Percentiles rank a stretch among this genome's conserved stretches.
phyloP scores from a whole-genome alignment of 202 grass and related monocot species.

The Eragrostis tef region DNA sequence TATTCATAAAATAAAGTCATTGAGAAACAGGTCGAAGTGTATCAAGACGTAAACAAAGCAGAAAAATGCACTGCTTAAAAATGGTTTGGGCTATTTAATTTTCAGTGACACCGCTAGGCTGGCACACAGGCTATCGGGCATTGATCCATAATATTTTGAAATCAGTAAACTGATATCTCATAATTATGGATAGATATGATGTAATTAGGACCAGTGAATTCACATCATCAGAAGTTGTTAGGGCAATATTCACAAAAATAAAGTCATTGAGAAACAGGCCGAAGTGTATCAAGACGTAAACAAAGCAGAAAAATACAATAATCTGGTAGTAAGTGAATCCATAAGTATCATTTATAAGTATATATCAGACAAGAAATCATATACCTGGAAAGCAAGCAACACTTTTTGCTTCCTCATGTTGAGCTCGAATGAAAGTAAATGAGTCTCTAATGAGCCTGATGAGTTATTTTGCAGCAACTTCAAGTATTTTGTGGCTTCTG shows the following conservation, averaged over 20 bases:
- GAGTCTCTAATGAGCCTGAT: constrained; percentile 80
- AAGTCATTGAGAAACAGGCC: constrained; percentile 5
- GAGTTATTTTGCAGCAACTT: constrained; percentile 96
- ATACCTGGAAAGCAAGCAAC: constrained; percentile 99
- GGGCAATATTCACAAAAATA: not conserved
- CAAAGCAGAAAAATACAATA: constrained; percentile 1
- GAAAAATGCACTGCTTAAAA: constrained; percentile 3
- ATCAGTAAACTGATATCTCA: not conserved
- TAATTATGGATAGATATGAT: constrained; percentile 9
- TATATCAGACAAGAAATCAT: constrained; percentile 8
- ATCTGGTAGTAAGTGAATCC: too few species aligned
- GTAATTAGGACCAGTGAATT: constrained; percentile 17
- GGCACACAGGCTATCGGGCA: not conserved
- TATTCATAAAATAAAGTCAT: not conserved
- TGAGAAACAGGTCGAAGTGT: not conserved
- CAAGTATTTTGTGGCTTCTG: constrained; percentile 92
- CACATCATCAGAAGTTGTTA: constrained; percentile 2
- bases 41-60: constrained; percentile 29
- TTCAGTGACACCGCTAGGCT: not conserved
- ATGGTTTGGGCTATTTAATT: constrained; percentile 25
- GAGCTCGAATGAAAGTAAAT: constrained; percentile 93
- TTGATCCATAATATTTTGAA: constrained; percentile 5
- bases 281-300: constrained; percentile 27
- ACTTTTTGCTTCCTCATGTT: constrained; percentile 97
- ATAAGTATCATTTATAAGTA: not conserved